Base-by-base conservation (phyloP, 2,329 filamentous ascomycete genomes). In the Colletotrichum spinosum region DNA sequence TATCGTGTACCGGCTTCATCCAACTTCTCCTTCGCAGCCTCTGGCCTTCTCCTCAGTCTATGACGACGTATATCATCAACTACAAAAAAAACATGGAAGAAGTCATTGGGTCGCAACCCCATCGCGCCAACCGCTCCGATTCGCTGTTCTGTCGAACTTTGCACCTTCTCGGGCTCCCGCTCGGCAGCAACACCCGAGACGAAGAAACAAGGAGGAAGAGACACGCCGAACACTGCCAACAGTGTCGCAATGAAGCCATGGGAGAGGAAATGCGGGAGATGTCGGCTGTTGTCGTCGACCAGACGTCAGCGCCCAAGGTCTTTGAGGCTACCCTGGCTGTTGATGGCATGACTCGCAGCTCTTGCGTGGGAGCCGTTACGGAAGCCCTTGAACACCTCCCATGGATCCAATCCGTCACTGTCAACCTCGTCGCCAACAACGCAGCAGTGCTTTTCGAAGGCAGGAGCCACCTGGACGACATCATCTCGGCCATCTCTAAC, bases 401-500 rank as follows among this genome's bases (percentile, higher is more conserved):
- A 86, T 6, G 71, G 88, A 35, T 79, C 81, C 1, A 71, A 83
- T 79, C 67, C 83, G 73, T 88, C 13, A 72, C 81, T 39, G 85
- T 88, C 64, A 69, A 75, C 11, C 59, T 67, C 56, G 67, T 61
- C 55, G 42, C 62, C 10, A 54, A 55, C 48, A 66, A 56, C 25
- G 62, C 56, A 1, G 48, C 37, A 35, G 58, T 68, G 15, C 48
- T 39, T 34, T 67, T 59, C 60, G 13, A 55, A 2, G 60, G 54
- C 49, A 42, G 49, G 45, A 49, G 17, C 17, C 45, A 49, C 9
- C 25, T 49, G 17, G 34, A 34, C 17, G 55, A 41, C 5, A 25
- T 60, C 34, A 33, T 60, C 48, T 41, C 53, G n/a, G 15, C 41
- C 8, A 55, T 65, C 34, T 33, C 48, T 61, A 61, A 67, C 41